Base-by-base conservation (phyloP, 2,329 filamentous ascomycete species). In the Xylariaceae sp. region DNA sequence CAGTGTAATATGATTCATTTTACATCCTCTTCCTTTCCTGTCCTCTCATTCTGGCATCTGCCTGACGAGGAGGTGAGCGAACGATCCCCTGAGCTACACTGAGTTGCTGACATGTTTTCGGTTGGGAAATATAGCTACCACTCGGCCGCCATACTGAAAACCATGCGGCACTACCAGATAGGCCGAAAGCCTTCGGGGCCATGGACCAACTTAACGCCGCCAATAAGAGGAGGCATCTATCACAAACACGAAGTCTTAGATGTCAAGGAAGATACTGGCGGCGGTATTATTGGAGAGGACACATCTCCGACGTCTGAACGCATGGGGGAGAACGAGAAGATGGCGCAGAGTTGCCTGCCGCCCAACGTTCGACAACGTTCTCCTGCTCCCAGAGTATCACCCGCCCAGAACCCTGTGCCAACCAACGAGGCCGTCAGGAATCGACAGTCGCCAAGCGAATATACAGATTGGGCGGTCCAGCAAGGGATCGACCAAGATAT, bases 141-240 rank as follows among this genome's bases (percentile, higher is more conserved):
- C 68, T 80, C 77, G 34, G 72, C 75, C 36, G 72, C 76, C 51
- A 83, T 83, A 12, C 70, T 86, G 26, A 75, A 77, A 45, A 80
- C 79, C 47, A 86, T 88, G 83, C 82, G 79, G 69, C 78, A 79
- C 65, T 86, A 80, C 72, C 82, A 82, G 64, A 85, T 88, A 64
- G 85, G 84, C 64, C 80, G 79, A 67, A 54, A 39, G 14, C 75
- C 82, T 43, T 67, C 73, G 52, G 78, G 80, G 60, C 78, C 78
- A 33, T 88, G 85, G 85, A 72, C 74, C 58, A 86, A 85, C 73
- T 76, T 81, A 64, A 81, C 79, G 63, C 85, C 85, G 53, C 85
- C 85, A 62, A 86, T 87, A 58, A 78, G 81, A 67, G 78, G 80
- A 36, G 78, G 79, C 40, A 67, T 79, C 67, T 78, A 70, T 65